Percentiles rank a stretch among this genome's conserved stretches.
Evolutionary conservation across 148 eudicot genomes (phyloP).

Genomic region (Drosera capensis): DNA sequence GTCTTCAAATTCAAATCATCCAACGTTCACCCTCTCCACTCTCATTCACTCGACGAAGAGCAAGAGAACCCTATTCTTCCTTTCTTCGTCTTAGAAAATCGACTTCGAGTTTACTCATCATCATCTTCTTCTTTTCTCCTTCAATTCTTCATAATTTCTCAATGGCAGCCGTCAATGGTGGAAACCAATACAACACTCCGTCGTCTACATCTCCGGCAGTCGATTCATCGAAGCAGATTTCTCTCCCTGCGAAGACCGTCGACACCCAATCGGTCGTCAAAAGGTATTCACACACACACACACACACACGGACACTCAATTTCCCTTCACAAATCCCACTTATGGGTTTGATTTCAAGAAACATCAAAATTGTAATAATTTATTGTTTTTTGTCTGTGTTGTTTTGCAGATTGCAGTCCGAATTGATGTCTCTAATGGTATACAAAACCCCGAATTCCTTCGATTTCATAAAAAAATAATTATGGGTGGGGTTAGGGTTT

Average conservation of each 20-base stretch:
- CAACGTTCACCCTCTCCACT: no score
- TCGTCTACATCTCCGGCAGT: constrained; percentile 11
- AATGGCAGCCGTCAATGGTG: constrained; percentile 32
- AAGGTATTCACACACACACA: constrained; percentile 23
- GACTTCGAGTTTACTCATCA: not conserved
- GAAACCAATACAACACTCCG: constrained; percentile 34
- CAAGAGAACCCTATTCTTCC: no score
- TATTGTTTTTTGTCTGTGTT: not conserved
- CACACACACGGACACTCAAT: no score
- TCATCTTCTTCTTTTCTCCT: not conserved
- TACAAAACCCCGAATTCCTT: no score
- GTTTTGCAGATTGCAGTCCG: constrained; percentile 77
- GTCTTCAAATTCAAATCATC: no score
- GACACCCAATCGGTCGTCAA: constrained; percentile 86
- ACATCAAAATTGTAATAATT: not conserved
- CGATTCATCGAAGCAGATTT: constrained; percentile 33
- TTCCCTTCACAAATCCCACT: no score
- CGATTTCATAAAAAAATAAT: no score
- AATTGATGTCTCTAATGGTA: constrained; percentile 94
- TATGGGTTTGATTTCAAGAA: no score
- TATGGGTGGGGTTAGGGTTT: no score
- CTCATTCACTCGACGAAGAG: no score
- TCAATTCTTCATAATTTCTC: no score
- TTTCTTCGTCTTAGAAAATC: not conserved
- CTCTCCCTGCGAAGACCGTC: constrained; percentile 25